Evolutionary conservation across 208 protist genomes (phyloP), one percentile per base, ranked within the genome.

Genomic region (Leishmania mexicana): DNA sequence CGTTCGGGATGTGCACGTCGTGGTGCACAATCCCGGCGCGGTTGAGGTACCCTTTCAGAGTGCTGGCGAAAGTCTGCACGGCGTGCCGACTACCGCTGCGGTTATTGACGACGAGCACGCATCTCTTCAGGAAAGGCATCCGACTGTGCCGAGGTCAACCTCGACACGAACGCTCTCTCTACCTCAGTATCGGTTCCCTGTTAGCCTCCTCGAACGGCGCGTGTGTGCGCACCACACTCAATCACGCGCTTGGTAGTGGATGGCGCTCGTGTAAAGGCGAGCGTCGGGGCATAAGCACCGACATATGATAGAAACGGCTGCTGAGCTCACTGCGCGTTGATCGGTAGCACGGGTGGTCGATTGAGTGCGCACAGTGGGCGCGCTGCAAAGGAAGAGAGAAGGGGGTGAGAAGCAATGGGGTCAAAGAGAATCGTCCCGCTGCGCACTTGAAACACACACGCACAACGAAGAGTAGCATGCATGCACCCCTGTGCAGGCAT

Each of bases 21-120:
- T 88, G 88, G 72, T 96, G 93, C 65, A 91, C 78, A 65, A 96
- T 89, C 68, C 93, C 93, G 19, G 90, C 86, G 10, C 79, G 90
- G 77, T 95, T 84, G 73, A 96, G 87, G 70, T 94, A 94, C 78
- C 90, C 85, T 67, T 87, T 86, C 38, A 96, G 81, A 7, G 90
- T 87, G 81, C 83, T 89, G 2, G 87, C 87, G 85, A 88, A 93
- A 8, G 90, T 79, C 38, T 87, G 85, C 40, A 70, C 75, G 31
- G 72, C 83, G 72, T 92, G 85, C n/a, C 89, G 78, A 35, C 81
- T 83, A n/a, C 93, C 91, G 68, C 93, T 96, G 47, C 89, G 91
- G 64, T 89, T 93, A 87, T 96, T 96, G 51, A 94, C 89, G 67
- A 96, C 74, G 19, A 87, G 71, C 17, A 92, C 75, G 75, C 93